Conservation (phyloP, 2,329 filamentous ascomycete species). For the Claviceps fusiformis region DNA sequence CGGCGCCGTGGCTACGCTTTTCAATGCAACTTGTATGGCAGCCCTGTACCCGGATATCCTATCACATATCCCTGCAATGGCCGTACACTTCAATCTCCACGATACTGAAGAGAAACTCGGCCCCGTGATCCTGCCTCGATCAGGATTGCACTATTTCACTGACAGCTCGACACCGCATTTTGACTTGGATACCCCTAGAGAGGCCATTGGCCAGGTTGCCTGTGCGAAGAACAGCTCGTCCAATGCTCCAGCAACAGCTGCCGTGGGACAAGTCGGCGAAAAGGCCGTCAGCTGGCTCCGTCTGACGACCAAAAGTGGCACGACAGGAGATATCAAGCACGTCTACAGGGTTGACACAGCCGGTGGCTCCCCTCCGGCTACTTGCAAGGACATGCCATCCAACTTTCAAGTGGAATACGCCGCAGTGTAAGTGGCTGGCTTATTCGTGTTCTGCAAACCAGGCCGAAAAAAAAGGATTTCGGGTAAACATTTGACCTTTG, state of each 20-base stretch:
- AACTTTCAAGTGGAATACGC: slow-evolving; percentile 67
- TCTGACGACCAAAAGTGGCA: slow-evolving; percentile 38
- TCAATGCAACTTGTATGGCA: slow-evolving; percentile 73
- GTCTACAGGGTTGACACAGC: slow-evolving; percentile 78
- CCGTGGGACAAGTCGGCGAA: slow-evolving; percentile 47
- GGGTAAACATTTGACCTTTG: not conserved
- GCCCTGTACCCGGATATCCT: slow-evolving; percentile 56
- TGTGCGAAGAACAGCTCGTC: slow-evolving; percentile 49
- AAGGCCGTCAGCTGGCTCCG: slow-evolving; percentile 71
- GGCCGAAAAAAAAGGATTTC: not conserved
- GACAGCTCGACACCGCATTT: slow-evolving; percentile 63
- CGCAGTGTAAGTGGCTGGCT: slow-evolving; percentile 56
- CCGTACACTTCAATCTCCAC: slow-evolving; percentile 51
- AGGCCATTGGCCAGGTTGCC: slow-evolving; percentile 43
- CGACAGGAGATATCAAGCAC: slow-evolving; percentile 52
- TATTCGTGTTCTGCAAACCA: not conserved
- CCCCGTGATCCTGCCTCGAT: slow-evolving; percentile 48
- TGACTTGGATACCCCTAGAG: slow-evolving; percentile 48
- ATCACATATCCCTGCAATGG: slow-evolving; percentile 48
- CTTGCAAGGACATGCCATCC: slow-evolving; percentile 51
- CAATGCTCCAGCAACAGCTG: slow-evolving; percentile 47
- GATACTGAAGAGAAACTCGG: slow-evolving; percentile 26
- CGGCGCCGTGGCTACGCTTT: slow-evolving; percentile 74
- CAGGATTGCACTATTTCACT: slow-evolving; percentile 73
- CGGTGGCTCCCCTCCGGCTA: slow-evolving; percentile 61